phyloP scores from a whole-genome alignment of 2,329 filamentous ascomycete species.

The Cladosporium sp. region DNA sequence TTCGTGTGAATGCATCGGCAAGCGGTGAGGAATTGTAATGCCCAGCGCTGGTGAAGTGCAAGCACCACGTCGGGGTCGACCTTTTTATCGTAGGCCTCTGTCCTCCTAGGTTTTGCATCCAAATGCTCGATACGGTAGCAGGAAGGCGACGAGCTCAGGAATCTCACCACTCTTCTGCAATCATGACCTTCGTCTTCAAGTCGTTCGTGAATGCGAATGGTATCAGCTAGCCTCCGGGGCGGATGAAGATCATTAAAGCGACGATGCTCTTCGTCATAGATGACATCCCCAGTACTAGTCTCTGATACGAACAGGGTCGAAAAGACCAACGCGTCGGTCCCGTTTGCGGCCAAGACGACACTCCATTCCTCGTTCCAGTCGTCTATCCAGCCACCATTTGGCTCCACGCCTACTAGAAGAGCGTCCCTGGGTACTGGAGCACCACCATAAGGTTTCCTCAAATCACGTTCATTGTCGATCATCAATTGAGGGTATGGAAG shows the following conservation, averaged over 20 bases:
- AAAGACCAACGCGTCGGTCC: neutral
- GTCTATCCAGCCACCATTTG: neutral
- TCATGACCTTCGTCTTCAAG: neutral
- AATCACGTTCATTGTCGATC: no score
- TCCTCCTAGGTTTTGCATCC: neutral
- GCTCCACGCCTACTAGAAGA: neutral
- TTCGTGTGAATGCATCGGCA: neutral
- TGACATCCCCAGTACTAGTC: neutral
- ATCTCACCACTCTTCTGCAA: neutral
- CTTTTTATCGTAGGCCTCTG: neutral
- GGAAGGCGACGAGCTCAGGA: neutral
- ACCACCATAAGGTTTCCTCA: neutral
- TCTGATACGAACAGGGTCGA: neutral
- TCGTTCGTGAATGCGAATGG: neutral
- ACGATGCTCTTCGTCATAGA: neutral
- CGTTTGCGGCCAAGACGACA: neutral
- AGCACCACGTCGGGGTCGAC: neutral
- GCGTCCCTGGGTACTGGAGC: neutral
- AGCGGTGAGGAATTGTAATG: neutral
- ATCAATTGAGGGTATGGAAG: no score
- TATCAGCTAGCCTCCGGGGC: neutral
- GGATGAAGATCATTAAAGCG: neutral
- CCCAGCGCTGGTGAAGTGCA: neutral
- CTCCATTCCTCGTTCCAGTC: neutral
- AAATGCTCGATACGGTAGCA: neutral